Evolutionary conservation across 1,284 basidiomycete genomes (phyloP).

Genomic region (Fomitopsis pinicola): DNA sequence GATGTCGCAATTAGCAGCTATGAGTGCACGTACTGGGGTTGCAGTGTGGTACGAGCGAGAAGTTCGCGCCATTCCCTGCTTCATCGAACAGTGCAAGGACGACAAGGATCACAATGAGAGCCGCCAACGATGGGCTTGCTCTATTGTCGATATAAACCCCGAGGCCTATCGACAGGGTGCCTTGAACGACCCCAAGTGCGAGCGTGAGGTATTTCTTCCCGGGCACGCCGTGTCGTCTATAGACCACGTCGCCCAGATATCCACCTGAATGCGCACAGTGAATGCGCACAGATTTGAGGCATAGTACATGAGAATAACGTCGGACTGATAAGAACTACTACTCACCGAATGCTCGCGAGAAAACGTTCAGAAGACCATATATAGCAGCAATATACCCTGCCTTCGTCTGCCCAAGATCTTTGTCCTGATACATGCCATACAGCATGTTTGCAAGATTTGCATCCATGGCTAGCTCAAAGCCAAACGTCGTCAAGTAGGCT

Average conservation of each 20-base stretch:
- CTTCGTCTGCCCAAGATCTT: slow-evolving; percentile 39
- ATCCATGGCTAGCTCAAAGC: slow-evolving; percentile 57
- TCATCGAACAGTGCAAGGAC: slow-evolving; percentile 40
- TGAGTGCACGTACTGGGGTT: slow-evolving; percentile 34
- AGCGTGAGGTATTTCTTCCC: slow-evolving; percentile 54
- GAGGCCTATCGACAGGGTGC: slow-evolving; percentile 41
- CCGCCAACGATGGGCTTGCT: slow-evolving; percentile 20
- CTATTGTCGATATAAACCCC: slow-evolving; percentile 41
- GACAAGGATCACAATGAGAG: slow-evolving; percentile 27
- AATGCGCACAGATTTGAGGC: not conserved
- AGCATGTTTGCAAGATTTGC: slow-evolving; percentile 50
- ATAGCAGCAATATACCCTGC: slow-evolving; percentile 49
- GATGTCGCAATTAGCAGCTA: not conserved
- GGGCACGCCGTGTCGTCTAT: slow-evolving; percentile 38
- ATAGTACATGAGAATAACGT: too few species aligned
- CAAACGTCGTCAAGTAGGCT: slow-evolving; percentile 44
- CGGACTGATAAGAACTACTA: not conserved
- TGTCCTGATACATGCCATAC: slow-evolving; percentile 33
- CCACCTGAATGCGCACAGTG: slow-evolving; percentile 32
- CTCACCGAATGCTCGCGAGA: slow-evolving; percentile 41
- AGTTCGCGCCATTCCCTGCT: slow-evolving; percentile 50
- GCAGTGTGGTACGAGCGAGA: slow-evolving; percentile 51
- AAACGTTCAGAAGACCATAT: slow-evolving; percentile 51
- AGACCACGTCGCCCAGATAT: slow-evolving; percentile 46
- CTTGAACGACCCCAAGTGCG: slow-evolving; percentile 41